A percentile compares a stretch with the other conserved stretches of the same genome.
These are phyloP conservation scores for Calocybe cyanea DNA, from an alignment of 768 basidiomycete species.

Conservation along the genomic window DNA sequence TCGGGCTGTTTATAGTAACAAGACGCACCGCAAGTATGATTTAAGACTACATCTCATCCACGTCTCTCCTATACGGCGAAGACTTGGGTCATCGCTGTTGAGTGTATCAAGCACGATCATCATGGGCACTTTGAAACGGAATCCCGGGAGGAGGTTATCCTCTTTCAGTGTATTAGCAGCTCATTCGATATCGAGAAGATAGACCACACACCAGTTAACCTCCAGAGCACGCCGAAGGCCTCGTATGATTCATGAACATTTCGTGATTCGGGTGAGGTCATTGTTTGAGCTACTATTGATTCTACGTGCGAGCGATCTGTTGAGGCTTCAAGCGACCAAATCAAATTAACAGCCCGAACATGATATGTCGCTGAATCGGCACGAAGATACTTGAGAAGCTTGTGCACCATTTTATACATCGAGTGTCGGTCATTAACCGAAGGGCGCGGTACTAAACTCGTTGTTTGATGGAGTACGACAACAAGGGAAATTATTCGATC, in stretches of 20 bases:
- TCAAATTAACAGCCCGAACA: slow-evolving; percentile 70
- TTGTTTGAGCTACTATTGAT: slow-evolving; percentile 69
- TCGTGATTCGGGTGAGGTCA: slow-evolving; percentile 51
- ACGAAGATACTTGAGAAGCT: slow-evolving; percentile 74
- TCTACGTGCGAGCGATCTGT: slow-evolving; percentile 64
- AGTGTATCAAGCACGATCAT: slow-evolving; percentile 84
- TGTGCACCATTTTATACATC: slow-evolving; percentile 57
- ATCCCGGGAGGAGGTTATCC: slow-evolving; percentile 77
- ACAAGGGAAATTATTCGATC: slow-evolving; percentile 59
- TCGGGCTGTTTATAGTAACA: not conserved
- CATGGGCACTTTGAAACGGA: slow-evolving; percentile 80
- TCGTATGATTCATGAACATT: slow-evolving; percentile 63
- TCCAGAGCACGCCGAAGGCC: slow-evolving; percentile 91
- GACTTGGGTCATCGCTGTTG: slow-evolving; percentile 66
- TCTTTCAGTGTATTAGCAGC: slow-evolving; percentile 38
- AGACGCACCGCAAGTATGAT: slow-evolving; percentile 77
- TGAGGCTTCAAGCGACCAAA: slow-evolving; percentile 74
- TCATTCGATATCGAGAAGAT: too few relatives aligned
- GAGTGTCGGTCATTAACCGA: slow-evolving; percentile 51
- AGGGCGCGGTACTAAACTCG: slow-evolving; percentile 48
- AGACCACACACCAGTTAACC: slow-evolving; percentile 63
- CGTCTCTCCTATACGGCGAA: slow-evolving; percentile 83
- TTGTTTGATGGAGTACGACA: slow-evolving; percentile 50
- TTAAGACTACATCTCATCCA: slow-evolving; percentile 96
- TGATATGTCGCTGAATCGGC: slow-evolving; percentile 70